Evolutionary conservation across 306 rosid genomes (phyloP).

Genomic region (Vigna trinervia): DNA sequence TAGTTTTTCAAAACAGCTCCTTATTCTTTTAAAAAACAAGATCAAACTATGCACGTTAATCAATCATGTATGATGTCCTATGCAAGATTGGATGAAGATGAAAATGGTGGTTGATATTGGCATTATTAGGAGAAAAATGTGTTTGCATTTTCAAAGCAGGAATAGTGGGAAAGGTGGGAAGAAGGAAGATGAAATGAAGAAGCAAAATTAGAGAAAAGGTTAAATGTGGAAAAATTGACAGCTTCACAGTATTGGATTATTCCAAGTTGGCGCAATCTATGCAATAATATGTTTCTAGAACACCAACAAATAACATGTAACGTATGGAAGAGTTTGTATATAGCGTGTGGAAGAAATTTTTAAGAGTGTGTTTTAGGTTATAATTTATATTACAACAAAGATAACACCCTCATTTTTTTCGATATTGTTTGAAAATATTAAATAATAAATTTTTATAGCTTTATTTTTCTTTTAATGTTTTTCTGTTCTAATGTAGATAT

Average conservation of each 20-base stretch:
- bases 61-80: background rate
- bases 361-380: too few species aligned
- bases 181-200: background rate
- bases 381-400: too few species aligned
- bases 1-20: too few species aligned
- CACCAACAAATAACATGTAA: background rate
- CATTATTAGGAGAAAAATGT: background rate
- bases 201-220: background rate
- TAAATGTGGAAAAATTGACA: background rate
- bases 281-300: background rate
- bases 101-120: background rate
- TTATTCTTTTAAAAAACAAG: background rate
- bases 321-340: too few species aligned
- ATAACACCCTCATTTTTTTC: too few species aligned
- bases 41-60: background rate
- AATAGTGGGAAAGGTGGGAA: background rate
- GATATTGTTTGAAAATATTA: too few species aligned
- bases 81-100: background rate
- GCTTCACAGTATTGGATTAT: background rate
- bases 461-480: too few species aligned
- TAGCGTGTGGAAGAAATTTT: too few species aligned
- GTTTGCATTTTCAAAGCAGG: slow-evolving; percentile 4
- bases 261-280: background rate
- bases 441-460: too few species aligned
- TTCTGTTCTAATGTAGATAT: too few species aligned